A percentile compares a stretch with the other conserved stretches of the same genome.
phyloP scores from a whole-genome alignment of 2,329 filamentous ascomycete genomes.

The Didymella exigua region DNA sequence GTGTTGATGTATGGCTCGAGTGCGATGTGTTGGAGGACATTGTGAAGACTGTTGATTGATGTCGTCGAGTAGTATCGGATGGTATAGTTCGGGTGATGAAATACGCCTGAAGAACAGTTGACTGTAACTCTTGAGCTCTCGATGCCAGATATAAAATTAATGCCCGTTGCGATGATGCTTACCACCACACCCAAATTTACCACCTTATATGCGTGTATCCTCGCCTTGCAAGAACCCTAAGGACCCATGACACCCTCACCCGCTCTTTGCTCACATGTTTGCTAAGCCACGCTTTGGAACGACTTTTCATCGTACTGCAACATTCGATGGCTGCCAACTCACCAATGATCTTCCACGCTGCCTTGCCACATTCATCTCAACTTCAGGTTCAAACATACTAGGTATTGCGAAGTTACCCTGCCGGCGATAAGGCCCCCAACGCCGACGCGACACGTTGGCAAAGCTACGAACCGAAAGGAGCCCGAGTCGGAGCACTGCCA shows the following conservation, averaged over 20 bases:
- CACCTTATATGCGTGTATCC: not conserved
- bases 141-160: not conserved
- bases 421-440: not conserved
- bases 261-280: not conserved
- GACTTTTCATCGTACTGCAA: constrained; percentile 4
- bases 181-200: not conserved
- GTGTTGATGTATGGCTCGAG: not conserved
- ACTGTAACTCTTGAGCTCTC: not conserved
- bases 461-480: not conserved
- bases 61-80: not conserved
- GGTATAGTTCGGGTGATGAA: not conserved
- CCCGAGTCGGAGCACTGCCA: not conserved
- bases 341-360: not conserved
- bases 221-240: not conserved
- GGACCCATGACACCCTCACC: not conserved
- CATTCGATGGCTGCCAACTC: not conserved
- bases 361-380: not conserved
- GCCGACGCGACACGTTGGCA: constrained; percentile 1
- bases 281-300: constrained; percentile 7
- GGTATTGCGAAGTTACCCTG: not conserved
- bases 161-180: not conserved
- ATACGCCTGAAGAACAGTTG: not conserved
- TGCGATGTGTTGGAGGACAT: constrained; percentile 11
- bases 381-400: not conserved
- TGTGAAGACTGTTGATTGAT: not conserved